phyloP scores from a whole-genome alignment of 108 stramenopile species.

The Schizochytrium sp. region DNA sequence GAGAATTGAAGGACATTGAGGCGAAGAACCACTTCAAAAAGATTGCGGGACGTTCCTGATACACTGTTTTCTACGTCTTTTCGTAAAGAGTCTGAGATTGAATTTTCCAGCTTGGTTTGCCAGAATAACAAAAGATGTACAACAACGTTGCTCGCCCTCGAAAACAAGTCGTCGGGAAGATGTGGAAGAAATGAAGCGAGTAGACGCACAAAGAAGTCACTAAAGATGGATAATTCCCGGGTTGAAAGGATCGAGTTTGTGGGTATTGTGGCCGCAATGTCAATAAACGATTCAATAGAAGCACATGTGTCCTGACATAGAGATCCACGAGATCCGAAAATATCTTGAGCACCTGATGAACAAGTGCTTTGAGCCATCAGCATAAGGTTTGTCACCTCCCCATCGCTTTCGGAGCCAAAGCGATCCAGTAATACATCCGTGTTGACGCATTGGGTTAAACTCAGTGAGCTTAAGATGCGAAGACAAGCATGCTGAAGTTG shows the following conservation, averaged over 20 bases:
- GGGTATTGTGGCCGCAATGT: neutral
- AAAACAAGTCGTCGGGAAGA: neutral
- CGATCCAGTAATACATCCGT: neutral
- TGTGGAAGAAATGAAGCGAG: neutral
- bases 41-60: neutral
- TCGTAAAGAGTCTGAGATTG: neutral
- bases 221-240: neutral
- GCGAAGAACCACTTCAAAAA: constrained; percentile 15
- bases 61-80: neutral
- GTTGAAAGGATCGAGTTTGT: neutral
- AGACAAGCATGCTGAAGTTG: neutral
- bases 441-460: neutral
- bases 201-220: neutral
- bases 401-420: too few relatives aligned
- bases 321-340: neutral
- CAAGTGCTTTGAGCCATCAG: neutral
- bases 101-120: neutral
- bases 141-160: neutral
- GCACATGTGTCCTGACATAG: neutral
- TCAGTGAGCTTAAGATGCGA: neutral
- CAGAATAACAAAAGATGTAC: neutral
- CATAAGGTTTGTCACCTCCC: neutral
- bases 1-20: constrained; percentile 5
- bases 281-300: neutral
- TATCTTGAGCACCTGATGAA: neutral